A percentile compares a stretch with the other conserved stretches of the same genome.
These are phyloP conservation scores for Chaetomidium leptoderma DNA, from an alignment of 495 filamentous ascomycete genomes.

Conservation along the genomic window DNA sequence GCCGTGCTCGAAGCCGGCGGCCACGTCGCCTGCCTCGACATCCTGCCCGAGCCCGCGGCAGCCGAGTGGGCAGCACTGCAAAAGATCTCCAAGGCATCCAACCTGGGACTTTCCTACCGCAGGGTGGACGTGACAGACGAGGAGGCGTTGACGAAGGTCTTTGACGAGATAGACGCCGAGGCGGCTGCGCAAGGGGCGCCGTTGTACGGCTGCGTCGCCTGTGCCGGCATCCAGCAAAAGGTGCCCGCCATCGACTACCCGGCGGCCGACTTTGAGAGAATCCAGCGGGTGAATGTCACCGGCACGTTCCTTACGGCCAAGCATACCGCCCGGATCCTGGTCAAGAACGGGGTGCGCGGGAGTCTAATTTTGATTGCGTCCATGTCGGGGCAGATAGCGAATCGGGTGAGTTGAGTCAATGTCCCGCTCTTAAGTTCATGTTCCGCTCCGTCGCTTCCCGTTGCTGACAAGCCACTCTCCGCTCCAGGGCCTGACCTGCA, in stretches of 20 bases:
- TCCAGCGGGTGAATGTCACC: conserved; percentile 1
- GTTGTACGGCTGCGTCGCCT: neutral
- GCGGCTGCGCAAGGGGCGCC: neutral
- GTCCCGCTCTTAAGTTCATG: neutral
- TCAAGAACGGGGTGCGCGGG: neutral
- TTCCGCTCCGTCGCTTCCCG: neutral
- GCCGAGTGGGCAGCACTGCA: neutral
- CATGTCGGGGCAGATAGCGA: conserved; percentile 4
- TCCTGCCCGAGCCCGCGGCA: neutral
- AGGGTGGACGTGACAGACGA: conserved; percentile 6
- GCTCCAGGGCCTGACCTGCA: conserved; percentile 6
- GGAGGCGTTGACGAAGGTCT: neutral
- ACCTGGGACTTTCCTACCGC: neutral
- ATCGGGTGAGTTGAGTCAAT: neutral
- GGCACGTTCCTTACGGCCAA: conserved; percentile 5
- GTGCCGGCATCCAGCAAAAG: conserved; percentile 5
- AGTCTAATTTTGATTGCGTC: conserved; percentile 2
- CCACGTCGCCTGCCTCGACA: conserved; percentile 4
- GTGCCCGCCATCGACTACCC: neutral
- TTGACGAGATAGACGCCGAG: conserved; percentile 2
- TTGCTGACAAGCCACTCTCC: neutral
- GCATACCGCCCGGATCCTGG: neutral
- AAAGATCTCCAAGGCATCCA: neutral
- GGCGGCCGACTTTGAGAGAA: conserved; percentile 4
- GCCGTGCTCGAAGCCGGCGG: conserved; percentile 4